Base-by-base conservation (phyloP, 1,139 yeast genomes). In the Candida tropicalis region DNA sequence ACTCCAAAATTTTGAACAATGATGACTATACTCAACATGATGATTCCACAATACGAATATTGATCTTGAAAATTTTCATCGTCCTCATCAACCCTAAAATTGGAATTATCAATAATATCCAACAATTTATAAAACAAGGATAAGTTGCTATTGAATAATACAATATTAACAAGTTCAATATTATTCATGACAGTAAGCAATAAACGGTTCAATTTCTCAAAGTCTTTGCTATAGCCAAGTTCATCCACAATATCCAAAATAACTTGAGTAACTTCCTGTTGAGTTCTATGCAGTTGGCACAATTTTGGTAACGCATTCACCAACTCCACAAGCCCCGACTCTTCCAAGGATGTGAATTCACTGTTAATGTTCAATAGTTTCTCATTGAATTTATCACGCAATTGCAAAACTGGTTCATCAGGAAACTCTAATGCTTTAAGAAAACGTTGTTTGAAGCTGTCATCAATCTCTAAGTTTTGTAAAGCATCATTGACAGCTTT, bases 11-110 rank as follows among this genome's bases (percentile, higher is more conserved):
- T 65, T 39, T 66, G 65, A 4, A 73, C 61, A 6, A 79, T 63
- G 23, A 74, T 61, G 13, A 77, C 66, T 3, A 83, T 62, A 35
- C 83, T 72, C 33, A 84, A 60, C 18, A 84, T 55, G 2, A 81
- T 62, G 13, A 77, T 68, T 0, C 95, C 91, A 58, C 84, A 81
- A 42, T 84, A 82, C 1, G 87, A 70, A 56, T 82, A 86, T n/a
- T 71, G 60, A 27, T 86, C 93, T 57, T 84, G 93, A 53, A 79
- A 79, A 54, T 82, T 80, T 40, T 77, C 73, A 40, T 77, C 83
- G 38, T 49, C 56, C 16, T 73, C 75, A 34, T 68, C 76, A 22
- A 60, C 56, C 35, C 55, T 59, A 43, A 70, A 71, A 5, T 57
- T 47, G 27, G 69, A 69, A 25, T 48, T 48, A 47, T 74, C 78